Base-by-base conservation (phyloP, 345 rosid genomes). In the Eucalyptus paniculata region DNA sequence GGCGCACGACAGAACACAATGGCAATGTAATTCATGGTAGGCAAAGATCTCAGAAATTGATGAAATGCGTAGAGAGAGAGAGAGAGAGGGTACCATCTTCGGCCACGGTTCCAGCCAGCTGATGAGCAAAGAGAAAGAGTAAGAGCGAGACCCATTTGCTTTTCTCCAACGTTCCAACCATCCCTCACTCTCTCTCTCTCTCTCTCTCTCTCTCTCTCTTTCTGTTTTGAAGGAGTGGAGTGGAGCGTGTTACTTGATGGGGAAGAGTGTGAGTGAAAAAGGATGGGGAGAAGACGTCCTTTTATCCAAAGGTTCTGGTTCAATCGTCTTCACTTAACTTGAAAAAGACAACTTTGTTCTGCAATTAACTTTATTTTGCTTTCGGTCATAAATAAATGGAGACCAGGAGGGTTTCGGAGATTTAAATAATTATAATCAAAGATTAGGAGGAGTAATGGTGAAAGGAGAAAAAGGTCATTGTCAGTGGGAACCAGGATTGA, bases 11-110 rank as follows among this genome's bases (percentile, higher is more conserved):
- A 65, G 10, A 15, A 65, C 77, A 77, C 83, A 6, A 77, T 37
- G 83, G 77, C 77, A 65, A n/a, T 65, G 77, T 6, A 6, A 5
- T 34, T 16, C 80, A 67, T 67, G 80, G 80, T 8, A 58, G 8
- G 77, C 34, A 54, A 92, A 89, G 91, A 91, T 94, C 93, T 93
- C 62, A 53, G 67, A 92, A 87, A 90, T 26, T 65, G 81, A 51
- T 67, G 50, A 51, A 16, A 88, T 89, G 91, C 91, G 89, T 83
- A 60, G 37, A 49, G 67, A 26, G 54, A 54, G n/a, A 87, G 53
- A 81, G 51, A 82, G 81, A 86, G 91, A 49, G 88, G 92, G 47
- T 94, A 97, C 99, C 99, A 91, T 97, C 99, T 81, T 96, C 96
- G 7, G 93, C 95, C 4, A 58, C 56, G 19, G 92, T 92, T 65